Conservation (phyloP, 805 yeast species). For the Torulaspora franciscae region DNA sequence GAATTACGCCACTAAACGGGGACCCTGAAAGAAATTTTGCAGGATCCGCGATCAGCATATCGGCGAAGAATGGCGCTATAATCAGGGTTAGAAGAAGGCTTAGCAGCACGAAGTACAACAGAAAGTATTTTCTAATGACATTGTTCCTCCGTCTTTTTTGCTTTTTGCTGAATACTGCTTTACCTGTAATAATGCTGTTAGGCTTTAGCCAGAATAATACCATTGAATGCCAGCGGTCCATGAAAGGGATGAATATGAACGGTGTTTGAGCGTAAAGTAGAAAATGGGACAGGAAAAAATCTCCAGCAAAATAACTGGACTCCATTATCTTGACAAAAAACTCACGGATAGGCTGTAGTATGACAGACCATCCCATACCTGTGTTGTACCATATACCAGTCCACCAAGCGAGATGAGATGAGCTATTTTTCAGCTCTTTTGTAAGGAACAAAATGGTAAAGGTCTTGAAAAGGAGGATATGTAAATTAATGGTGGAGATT, state of each 20-base stretch:
- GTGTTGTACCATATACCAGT: constrained; percentile 65
- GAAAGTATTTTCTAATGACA: constrained; percentile 42
- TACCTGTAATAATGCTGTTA: constrained; percentile 34
- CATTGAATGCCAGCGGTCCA: constrained; percentile 63
- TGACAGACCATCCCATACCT: constrained; percentile 55
- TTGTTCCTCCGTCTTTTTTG: constrained; percentile 39
- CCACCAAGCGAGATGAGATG: constrained; percentile 72
- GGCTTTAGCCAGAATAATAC: constrained; percentile 66
- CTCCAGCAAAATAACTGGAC: constrained; percentile 63
- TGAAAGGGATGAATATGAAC: constrained; percentile 54
- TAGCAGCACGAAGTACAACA: constrained; percentile 43
- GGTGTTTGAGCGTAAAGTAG: constrained; percentile 58
- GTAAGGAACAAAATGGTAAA: constrained; percentile 49
- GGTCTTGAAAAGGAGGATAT: constrained; percentile 51
- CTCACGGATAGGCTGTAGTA: constrained; percentile 64
- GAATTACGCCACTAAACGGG: constrained; percentile 42
- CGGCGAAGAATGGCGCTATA: constrained; percentile 45
- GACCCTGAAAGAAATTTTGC: constrained; percentile 21
- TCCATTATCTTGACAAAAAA: constrained; percentile 59
- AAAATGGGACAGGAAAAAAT: constrained; percentile 54
- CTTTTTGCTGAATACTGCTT: constrained; percentile 38
- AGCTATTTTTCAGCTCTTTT: constrained; percentile 57
- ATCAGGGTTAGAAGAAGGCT: constrained; percentile 40
- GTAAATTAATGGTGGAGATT: constrained; percentile 51
- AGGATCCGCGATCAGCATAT: constrained; percentile 29